Conservation (phyloP, 192 early-diverging fungal species). For the Obelidium mucronatum region DNA sequence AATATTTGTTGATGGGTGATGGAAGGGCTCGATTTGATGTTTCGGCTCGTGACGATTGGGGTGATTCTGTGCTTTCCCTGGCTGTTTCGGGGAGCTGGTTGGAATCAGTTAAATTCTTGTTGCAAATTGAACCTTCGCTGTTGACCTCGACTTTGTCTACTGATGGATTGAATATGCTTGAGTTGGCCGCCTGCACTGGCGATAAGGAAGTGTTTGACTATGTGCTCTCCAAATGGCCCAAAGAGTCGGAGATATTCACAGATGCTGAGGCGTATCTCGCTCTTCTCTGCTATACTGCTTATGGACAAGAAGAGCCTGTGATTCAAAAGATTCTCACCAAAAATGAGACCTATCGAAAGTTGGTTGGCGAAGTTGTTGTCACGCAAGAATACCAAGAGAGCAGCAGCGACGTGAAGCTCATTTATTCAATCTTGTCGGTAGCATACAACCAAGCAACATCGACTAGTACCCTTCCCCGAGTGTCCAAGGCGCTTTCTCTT, state of each 20-base stretch:
- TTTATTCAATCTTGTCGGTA: neutral
- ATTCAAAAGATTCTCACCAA: neutral
- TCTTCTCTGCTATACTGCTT: neutral
- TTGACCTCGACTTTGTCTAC: neutral
- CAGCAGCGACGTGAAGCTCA: neutral
- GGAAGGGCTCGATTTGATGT: neutral
- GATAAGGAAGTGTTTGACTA: neutral
- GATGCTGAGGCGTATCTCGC: neutral
- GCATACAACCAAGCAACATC: neutral
- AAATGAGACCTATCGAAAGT: neutral
- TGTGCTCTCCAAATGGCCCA: neutral
- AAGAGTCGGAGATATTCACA: neutral
- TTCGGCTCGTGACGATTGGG: neutral
- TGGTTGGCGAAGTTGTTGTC: neutral
- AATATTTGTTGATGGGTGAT: neutral
- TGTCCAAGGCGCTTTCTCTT: neutral
- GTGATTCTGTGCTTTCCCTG: neutral
- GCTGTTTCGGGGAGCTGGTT: neutral
- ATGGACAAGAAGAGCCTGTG: neutral
- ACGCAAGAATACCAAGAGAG: neutral
- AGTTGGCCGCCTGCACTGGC: neutral
- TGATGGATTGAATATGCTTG: neutral
- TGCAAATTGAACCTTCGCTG: neutral
- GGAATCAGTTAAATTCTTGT: neutral
- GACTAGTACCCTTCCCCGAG: neutral